phyloP scores from a whole-genome alignment of 1,284 basidiomycete genomes.

The Trichosporon sp. region DNA sequence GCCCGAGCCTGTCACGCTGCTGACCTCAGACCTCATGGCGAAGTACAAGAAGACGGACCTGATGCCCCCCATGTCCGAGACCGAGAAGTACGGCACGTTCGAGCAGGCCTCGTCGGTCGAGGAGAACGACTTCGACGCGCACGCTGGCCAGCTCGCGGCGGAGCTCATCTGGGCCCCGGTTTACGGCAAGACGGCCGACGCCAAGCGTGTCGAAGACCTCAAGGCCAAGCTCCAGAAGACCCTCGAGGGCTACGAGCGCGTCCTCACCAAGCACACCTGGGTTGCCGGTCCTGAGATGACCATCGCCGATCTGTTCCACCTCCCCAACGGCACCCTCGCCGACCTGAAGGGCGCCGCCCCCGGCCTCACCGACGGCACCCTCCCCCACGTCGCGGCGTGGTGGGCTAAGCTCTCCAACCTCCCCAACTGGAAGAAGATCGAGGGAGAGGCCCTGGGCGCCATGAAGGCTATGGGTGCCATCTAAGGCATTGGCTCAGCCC shows the following conservation, averaged over 20 bases:
- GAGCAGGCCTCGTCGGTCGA: slow-evolving; percentile 65
- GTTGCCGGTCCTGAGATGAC: slow-evolving; percentile 62
- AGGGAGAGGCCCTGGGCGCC: neutral
- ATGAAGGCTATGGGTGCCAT: slow-evolving; percentile 1
- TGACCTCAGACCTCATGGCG: slow-evolving; percentile 37
- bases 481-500: too few species aligned
- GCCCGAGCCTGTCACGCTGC: neutral
- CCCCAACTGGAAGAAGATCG: slow-evolving; percentile 33
- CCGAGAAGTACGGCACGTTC: slow-evolving; percentile 59
- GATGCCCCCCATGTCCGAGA: slow-evolving; percentile 47
- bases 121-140: slow-evolving; percentile 61
- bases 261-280: slow-evolving; percentile 62
- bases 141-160: slow-evolving; percentile 54
- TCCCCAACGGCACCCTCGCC: slow-evolving; percentile 56
- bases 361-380: slow-evolving; percentile 37
- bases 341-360: slow-evolving; percentile 29
- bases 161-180: slow-evolving; percentile 58
- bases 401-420: slow-evolving; percentile 39
- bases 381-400: slow-evolving; percentile 43
- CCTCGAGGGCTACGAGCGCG: slow-evolving; percentile 61
- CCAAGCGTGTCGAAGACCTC: slow-evolving; percentile 47
- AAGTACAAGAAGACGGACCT: slow-evolving; percentile 34
- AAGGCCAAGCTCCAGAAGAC: slow-evolving; percentile 53
- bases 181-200: slow-evolving; percentile 41
- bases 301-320: slow-evolving; percentile 65